These are phyloP conservation scores for Hondaea fermentalgiana DNA, from an alignment of 108 stramenopile species.

Conservation along the genomic window DNA sequence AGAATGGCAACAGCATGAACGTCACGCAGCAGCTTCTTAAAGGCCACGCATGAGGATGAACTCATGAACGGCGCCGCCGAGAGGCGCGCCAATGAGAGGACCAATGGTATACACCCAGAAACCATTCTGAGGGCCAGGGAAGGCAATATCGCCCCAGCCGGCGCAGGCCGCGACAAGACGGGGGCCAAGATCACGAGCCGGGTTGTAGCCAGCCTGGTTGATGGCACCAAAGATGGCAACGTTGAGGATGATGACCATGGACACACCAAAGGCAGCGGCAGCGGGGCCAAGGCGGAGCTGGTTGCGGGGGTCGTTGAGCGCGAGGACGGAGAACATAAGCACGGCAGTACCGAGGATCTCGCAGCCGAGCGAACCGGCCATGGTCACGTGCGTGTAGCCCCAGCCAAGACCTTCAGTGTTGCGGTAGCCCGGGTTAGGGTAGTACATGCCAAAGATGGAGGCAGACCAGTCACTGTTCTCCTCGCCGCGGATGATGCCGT, in stretches of 20 bases:
- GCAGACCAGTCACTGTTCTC: neutral
- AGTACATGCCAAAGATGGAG: neutral
- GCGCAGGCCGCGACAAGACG: neutral
- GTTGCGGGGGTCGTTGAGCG: neutral
- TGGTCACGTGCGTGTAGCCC: neutral
- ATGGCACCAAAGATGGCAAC: neutral
- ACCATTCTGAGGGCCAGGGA: neutral
- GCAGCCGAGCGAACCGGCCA: neutral
- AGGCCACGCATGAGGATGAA: neutral
- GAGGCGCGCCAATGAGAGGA: neutral
- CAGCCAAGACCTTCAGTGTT: neutral
- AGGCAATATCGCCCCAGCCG: neutral
- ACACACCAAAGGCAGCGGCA: neutral
- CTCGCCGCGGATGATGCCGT: neutral
- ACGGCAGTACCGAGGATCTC: neutral
- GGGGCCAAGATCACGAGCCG: neutral
- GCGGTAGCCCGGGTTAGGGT: neutral
- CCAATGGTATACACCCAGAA: neutral
- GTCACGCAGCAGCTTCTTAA: neutral
- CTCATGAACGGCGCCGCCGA: neutral
- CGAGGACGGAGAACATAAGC: neutral
- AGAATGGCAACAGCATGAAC: too few species aligned
- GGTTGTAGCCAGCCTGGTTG: neutral
- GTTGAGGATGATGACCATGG: neutral
- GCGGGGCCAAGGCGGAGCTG: neutral